Conservation (phyloP, 2,329 filamentous ascomycete species). For the Epichloe elymi region DNA sequence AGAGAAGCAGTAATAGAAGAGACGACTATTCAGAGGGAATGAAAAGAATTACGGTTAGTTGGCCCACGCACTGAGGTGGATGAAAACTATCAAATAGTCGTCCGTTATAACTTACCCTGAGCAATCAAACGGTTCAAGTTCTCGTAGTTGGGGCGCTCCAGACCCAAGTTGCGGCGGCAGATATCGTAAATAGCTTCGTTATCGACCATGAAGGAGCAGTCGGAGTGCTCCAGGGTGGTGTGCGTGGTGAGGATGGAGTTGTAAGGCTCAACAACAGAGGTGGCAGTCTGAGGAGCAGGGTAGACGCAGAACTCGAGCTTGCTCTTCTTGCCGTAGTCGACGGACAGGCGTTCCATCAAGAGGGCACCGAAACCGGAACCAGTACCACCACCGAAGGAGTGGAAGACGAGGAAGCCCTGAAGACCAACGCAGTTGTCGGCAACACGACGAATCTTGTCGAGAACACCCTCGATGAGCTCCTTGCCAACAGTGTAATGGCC, state of each 20-base stretch:
- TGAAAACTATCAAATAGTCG: background rate
- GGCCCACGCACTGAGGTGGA: background rate
- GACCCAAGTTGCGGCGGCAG: slow-evolving; percentile 92
- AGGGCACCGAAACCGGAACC: slow-evolving; percentile 97
- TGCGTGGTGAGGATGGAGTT: slow-evolving; percentile 99
- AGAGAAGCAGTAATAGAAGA: slow-evolving; percentile 97
- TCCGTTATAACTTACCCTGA: slow-evolving; percentile 52
- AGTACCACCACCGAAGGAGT: slow-evolving; percentile 98
- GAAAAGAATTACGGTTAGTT: background rate
- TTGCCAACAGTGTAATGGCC: slow-evolving; percentile 99
- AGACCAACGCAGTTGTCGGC: slow-evolving; percentile 97
- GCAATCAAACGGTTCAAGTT: slow-evolving; percentile 98
- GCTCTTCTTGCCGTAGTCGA: slow-evolving; percentile 99
- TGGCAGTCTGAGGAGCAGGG: slow-evolving; percentile 91
- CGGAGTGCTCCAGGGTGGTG: slow-evolving; percentile 97
- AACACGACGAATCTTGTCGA: slow-evolving; percentile 95
- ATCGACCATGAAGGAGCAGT: slow-evolving; percentile 99
- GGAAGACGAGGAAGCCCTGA: slow-evolving; percentile 98
- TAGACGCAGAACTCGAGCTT: slow-evolving; percentile 99
- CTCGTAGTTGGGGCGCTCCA: slow-evolving; percentile 96
- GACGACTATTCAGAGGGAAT: slow-evolving; percentile 49
- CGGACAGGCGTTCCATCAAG: slow-evolving; percentile 95
- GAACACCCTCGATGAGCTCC: slow-evolving; percentile 95
- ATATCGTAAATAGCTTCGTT: slow-evolving; percentile 99
- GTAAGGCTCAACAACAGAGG: slow-evolving; percentile 97